These are phyloP conservation scores for Cryptosporidium xiaoi DNA, from an alignment of 169 alveolate genomes.

Conservation along the genomic window DNA sequence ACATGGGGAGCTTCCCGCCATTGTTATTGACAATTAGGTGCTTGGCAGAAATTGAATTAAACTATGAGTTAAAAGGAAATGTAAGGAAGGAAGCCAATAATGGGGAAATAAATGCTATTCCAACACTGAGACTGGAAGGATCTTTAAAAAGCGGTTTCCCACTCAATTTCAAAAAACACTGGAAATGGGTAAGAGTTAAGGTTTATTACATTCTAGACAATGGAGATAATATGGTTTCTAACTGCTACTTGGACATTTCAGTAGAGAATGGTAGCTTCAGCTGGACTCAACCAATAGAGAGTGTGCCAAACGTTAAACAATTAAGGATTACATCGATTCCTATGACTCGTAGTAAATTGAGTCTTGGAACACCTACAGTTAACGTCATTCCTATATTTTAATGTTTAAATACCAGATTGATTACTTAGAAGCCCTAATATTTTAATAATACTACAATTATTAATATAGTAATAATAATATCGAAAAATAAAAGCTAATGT, in stretches of 20 bases:
- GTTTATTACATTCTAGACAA: constrained; percentile 3
- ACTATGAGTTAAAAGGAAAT: constrained; percentile 1
- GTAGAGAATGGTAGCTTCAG: constrained; percentile 1
- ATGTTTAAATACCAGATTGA: background rate
- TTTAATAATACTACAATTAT: background rate
- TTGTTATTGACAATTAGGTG: background rate
- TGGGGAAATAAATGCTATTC: background rate
- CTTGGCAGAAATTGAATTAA: constrained; percentile 11
- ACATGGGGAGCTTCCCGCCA: constrained; percentile 48
- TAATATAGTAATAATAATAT: background rate
- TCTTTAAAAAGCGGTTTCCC: constrained; percentile 3
- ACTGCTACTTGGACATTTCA: constrained; percentile 12
- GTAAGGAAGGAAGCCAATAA: background rate
- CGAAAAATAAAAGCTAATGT: background rate
- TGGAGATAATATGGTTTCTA: constrained; percentile 1
- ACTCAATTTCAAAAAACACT: background rate
- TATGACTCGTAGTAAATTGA: background rate
- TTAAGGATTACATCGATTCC: constrained; percentile 33
- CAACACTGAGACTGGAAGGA: constrained; percentile 23
- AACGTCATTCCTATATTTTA: background rate
- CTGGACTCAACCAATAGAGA: constrained; percentile 58
- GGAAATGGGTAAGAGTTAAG: constrained; percentile 24
- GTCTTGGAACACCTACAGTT: constrained; percentile 47
- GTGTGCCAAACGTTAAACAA: constrained; percentile 3
- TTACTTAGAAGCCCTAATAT: background rate